Evolutionary conservation across 768 basidiomycete species (phyloP), one percentile per base, ranked within the genome.

Genomic region (Macrolepiota fuliginosa): DNA sequence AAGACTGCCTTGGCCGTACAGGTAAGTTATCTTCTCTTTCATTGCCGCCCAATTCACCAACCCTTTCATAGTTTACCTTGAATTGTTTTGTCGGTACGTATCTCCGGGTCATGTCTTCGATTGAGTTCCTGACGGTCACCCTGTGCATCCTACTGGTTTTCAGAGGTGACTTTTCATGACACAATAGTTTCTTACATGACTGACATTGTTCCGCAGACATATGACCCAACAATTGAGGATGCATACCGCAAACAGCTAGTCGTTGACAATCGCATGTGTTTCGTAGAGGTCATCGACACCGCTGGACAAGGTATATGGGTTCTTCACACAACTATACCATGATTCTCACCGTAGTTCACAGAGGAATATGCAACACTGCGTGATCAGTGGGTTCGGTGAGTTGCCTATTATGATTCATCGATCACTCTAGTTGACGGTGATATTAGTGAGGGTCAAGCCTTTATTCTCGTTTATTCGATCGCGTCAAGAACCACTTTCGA

Each of bases 191-290:
- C 58, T 53, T 55, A 57, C 19, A 50, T 55, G 57, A 62, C 63
- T 70, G 49, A 66, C 63, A 61, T 55, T 65, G 51, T 63, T 58
- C 56, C 3, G 42, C 60, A 96, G 93, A 94, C 94, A 56, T 98
- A 98, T 75, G 95, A 98, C 79, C 95, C 95, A 61, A 98, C 95
- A 68, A 98, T 98, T 85, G 95, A 98, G 78, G 95, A 97, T 74
- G 94, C 94, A 64, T 97, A 98, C 77, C 85, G 95, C 69, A 96
- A 96, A 74, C 94, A 95, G 73, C 84, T 95, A 68, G 88, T 95
- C 60, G 94, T 97, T 65, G 95, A 96, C 76, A 94, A 94, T 72
- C 85, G 89, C 68, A 95, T 95, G 87, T 96, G 94, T 77, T 91
- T 95, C 73, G 86, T 98, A 66, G 95, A 98, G 75, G 93, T 98